Conservation (phyloP, 352 stramenopile genomes). For the Detonula confervacea region DNA sequence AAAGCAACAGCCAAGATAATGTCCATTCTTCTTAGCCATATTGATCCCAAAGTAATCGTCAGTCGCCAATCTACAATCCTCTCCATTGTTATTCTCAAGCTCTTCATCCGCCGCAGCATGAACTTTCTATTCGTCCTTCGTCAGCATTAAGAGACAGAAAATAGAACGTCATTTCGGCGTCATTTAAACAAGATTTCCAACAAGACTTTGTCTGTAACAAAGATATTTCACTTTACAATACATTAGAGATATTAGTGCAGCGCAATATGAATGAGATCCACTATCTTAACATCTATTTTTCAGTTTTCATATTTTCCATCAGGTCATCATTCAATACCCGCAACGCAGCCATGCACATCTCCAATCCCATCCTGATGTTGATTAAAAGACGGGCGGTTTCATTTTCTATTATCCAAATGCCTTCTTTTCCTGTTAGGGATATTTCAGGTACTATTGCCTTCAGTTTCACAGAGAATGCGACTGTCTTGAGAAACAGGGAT, state of each 20-base stretch:
- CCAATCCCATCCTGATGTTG: background rate
- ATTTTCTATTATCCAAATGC: background rate
- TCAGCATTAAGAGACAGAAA: background rate
- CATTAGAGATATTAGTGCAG: constrained; percentile 4
- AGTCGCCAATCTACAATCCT: no score
- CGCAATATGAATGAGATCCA: constrained; percentile 7
- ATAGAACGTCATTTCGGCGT: background rate
- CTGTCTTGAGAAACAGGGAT: background rate
- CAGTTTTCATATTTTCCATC: constrained; percentile 5
- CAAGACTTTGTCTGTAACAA: background rate
- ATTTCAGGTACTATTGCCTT: background rate
- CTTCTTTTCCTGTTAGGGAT: background rate
- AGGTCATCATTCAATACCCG: constrained; percentile 4
- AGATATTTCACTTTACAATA: constrained; percentile 9
- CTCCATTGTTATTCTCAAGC: no score
- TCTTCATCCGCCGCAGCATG: background rate
- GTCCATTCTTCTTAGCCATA: no score
- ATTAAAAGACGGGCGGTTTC: background rate
- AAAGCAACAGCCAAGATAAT: no score
- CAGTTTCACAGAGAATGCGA: background rate
- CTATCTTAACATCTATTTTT: constrained; percentile 9
- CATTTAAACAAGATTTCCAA: background rate
- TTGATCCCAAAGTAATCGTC: no score
- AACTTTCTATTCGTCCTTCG: background rate
- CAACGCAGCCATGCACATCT: background rate